Evolutionary conservation across 2,329 filamentous ascomycete genomes (phyloP).

Genomic region (Alternaria triticina): DNA sequence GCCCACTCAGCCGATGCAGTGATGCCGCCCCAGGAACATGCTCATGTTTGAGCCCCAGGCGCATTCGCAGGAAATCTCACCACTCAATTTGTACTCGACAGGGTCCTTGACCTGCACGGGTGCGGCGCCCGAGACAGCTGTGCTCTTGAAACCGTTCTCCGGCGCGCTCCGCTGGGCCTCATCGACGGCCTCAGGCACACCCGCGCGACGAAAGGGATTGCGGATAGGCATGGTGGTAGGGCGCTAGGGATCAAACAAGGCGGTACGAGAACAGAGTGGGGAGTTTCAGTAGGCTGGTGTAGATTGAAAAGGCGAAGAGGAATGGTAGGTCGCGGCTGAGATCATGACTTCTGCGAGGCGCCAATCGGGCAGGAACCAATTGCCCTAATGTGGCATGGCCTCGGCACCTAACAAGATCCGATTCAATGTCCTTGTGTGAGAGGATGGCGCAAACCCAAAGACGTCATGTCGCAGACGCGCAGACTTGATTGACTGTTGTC

Average conservation of each 20-base stretch:
- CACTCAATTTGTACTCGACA: constrained; percentile 61
- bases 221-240: constrained; percentile 48
- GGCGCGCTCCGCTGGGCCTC: constrained; percentile 39
- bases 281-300: constrained; percentile 26
- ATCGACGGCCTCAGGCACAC: constrained; percentile 41
- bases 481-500: background rate
- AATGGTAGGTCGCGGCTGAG: constrained; percentile 12
- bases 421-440: constrained; percentile 8
- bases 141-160: constrained; percentile 43
- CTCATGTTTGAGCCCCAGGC: constrained; percentile 4
- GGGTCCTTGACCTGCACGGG: constrained; percentile 54
- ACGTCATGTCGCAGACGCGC: constrained; percentile 19
- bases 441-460: background rate
- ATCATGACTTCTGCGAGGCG: constrained; percentile 24
- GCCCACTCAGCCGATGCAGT: constrained; percentile 16
- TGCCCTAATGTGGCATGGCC: constrained; percentile 6
- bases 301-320: constrained; percentile 7
- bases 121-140: constrained; percentile 45
- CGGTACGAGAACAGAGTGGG: constrained; percentile 22
- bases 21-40: constrained; percentile 5
- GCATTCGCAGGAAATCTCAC: constrained; percentile 42
- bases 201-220: constrained; percentile 50
- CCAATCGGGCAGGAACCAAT: constrained; percentile 25
- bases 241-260: constrained; percentile 19
- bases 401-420: constrained; percentile 16